Conservation (phyloP, 2,329 filamentous ascomycete genomes). For the Pseudonectria buxi region DNA sequence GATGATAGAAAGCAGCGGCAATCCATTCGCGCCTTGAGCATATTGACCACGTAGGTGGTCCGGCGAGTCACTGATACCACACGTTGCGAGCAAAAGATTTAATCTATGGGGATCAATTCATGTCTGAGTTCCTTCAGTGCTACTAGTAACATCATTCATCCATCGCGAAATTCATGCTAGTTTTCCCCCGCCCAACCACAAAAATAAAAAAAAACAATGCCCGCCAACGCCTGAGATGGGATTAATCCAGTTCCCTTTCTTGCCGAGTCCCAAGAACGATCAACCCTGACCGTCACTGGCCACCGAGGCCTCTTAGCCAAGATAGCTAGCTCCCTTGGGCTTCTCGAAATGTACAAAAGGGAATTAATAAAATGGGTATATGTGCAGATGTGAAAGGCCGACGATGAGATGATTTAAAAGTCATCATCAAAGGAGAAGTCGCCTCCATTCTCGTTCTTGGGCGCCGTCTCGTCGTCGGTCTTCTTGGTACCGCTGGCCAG, state of each 20-base stretch:
- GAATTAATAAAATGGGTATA: conserved; percentile 20
- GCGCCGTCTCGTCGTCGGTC: conserved; percentile 45
- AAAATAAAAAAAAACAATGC: conserved; percentile 10
- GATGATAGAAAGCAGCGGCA: too few relatives aligned
- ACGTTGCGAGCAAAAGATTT: too few relatives aligned
- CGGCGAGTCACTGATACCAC: too few relatives aligned
- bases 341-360: conserved; percentile 19
- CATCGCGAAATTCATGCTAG: conserved; percentile 20
- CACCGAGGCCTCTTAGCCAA: conserved; percentile 10
- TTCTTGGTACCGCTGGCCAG: conserved; percentile 88
- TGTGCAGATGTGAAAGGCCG: conserved; percentile 9
- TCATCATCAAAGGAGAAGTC: conserved; percentile 95
- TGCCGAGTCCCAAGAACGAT: conserved; percentile 12
- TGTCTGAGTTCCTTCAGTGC: conserved; percentile 16
- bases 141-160: conserved; percentile 19
- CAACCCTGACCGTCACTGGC: conserved; percentile 4
- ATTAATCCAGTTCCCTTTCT: conserved; percentile 11
- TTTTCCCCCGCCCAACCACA: conserved; percentile 14
- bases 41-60: too few relatives aligned
- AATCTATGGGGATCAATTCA: conserved; percentile 6
- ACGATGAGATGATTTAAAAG: conserved; percentile 57
- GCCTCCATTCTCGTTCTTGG: conserved; percentile 55
- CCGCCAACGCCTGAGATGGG: conserved; percentile 14
- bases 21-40: too few relatives aligned
- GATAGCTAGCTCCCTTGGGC: conserved; percentile 15